Base-by-base conservation (phyloP, 2,329 filamentous ascomycete species). In the Trichoderma lentiforme region DNA sequence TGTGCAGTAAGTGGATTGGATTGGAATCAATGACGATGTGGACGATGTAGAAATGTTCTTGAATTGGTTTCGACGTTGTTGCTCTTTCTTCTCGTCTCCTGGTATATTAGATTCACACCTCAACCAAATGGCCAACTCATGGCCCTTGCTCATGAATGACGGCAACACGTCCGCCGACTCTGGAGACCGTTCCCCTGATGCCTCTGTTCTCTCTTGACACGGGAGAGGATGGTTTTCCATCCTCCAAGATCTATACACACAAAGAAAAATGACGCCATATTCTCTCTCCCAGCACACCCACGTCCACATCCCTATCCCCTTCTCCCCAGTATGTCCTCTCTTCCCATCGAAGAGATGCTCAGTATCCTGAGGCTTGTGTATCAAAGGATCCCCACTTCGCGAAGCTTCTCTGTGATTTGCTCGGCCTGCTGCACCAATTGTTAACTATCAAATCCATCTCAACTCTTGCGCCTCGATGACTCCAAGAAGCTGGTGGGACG, bases 211-310 rank as follows among this genome's bases (percentile, higher is more conserved):
- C 79, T 83, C 81, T 83, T 82, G 82, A 81, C 80, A 79, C 79
- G 75, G 76, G 76, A 80, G 79, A 83, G 79, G 79, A 79, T 82
- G 79, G 81, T 84, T 80, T 79, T 82, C 81, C 80, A 82, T 79
- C 80, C 79, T 82, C 79, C 81, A 84, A 84, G 84, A 83, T 81
- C 80, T 83, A 82, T 80, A 81, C 75, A 83, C 75, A 82, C 71
- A 75, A 82, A 77, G 78, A 78, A 76, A 75, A 76, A 71, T 69
- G 72, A 74, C 75, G 75, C 75, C 75, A 74, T 60, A 18, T 67
- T 76, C 74, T 74, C 76, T 43, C 56, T 60, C 76, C 74, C 75
- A 21, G n/a, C 18, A 76, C 72, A 61, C 70, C 56, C 56, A 14
- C 75, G 75, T 74, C n/a, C 74, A 75, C 34, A 56, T 63, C 34